Base-by-base conservation (phyloP, 2,329 filamentous ascomycete species). In the Aspergillus transmontanensis region DNA sequence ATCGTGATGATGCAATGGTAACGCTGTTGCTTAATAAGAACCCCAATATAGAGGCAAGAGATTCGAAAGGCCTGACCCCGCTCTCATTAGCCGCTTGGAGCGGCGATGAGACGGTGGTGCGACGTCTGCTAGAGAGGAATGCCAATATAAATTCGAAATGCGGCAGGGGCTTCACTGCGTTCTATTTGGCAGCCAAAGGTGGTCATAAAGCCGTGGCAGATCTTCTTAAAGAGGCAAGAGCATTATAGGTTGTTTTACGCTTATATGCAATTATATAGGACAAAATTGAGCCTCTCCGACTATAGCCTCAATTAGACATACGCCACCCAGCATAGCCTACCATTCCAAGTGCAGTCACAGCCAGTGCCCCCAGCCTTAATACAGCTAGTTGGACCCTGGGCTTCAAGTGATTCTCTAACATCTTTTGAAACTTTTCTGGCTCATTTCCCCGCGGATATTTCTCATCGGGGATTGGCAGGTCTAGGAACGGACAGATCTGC, bases 401-500 rank as follows among this genome's bases (percentile, higher is more conserved):
- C 14, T 19, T 30, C 26, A 51, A 6, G 28, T 19, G 4, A 1
- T 1, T 6, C 9, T 51, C 48, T 30, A 51, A 9, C 14, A 51
- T 6, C 6, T 30, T 51, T 14, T 30, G 48, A n/a, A 28, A 51
- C 26, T 51, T 28, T 16, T 64, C 67, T 0, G 64, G 69, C 36
- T 71, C 66, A 45, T 72, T 68, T 1, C 66, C 65, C 10, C 58
- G 64, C 6, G 71, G 71, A 48, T 72, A 72, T 3, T 62, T 39
- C 23, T 65, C 60, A 3, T 69, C 54, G 4, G 71, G 71, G 53
- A 69, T 59, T 4, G 68, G 66, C 1, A 71, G 19, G 0, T 26
- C 66, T 1, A 72, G 36, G 54, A 70, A 72, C 4, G 69, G 69
- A 28, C 71, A 72, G 23, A 72, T 71, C 1, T 64, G 53, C 11